Evolutionary conservation across 306 rosid genomes (phyloP), one percentile per base, ranked within the genome.

Genomic region (Senna siamea): DNA sequence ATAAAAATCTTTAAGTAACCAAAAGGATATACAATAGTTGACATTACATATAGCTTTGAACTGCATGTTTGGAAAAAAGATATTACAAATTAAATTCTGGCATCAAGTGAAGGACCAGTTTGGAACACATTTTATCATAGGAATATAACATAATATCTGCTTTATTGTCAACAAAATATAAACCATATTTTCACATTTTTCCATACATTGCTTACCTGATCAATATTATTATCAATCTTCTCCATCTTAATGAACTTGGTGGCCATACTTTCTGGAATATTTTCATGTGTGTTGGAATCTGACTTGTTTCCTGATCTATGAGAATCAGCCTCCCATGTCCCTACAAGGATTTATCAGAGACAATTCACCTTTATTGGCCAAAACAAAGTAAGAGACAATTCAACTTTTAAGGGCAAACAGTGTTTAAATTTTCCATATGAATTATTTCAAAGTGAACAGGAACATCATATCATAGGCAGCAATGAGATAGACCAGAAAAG

Each of bases 151-250:
- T 22, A 43, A 20, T 26, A 48, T 47, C 51, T 71, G 5, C 8
- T 37, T 30, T 9, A 79, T 28, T 61, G 26, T 67, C 26, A 46
- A 1, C 40, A 38, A 23, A 28, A 69, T 15, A 40, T 44, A 14
- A 30, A 37, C 51, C 19, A 11, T 41, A 18, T 12, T 34, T 65
- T 61, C 76, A 70, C 30, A 74, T 46, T 34, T 32, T 67, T 44
- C 40, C 66, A 73, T 57, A 44, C 14, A 82, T 52, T 79, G 76
- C 88, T 83, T 80, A 89, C 93, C 91, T 81, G 87, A 75, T 75
- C 70, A 60, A 66, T 63, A 64, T 52, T 53, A 60, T 26, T 43
- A 56, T 34, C 65, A 37, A 62, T 37, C 32, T 52, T 66, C 69
- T 71, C 84, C 63, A 69, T 40, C 68, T 48, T 71, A 66, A 38